These are phyloP conservation scores for Dichomitus squalens DNA, from an alignment of 1,284 basidiomycete genomes.

Conservation along the genomic window DNA sequence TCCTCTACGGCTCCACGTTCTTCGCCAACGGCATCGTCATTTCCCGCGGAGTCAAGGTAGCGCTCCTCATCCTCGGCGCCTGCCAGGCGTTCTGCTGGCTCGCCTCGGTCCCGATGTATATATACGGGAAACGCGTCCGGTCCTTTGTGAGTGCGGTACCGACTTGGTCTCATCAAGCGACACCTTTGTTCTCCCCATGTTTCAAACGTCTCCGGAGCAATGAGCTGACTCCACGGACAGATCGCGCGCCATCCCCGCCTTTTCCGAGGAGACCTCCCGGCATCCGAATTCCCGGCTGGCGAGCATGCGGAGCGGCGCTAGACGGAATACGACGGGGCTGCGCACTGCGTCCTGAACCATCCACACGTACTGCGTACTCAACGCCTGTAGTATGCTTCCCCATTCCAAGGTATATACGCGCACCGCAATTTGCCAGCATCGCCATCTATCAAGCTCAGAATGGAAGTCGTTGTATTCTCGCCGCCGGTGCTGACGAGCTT, in stretches of 20 bases:
- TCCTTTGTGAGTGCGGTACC: slow-evolving; percentile 38
- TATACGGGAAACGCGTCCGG: slow-evolving; percentile 44
- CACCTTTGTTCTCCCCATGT: neutral
- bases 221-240: neutral
- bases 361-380: too few relatives aligned
- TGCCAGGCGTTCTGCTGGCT: slow-evolving; percentile 44
- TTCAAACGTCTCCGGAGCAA: neutral
- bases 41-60: slow-evolving; percentile 37
- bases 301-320: too few relatives aligned
- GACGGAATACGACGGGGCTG: too few relatives aligned
- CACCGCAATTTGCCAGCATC: too few relatives aligned
- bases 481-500: too few relatives aligned
- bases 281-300: neutral
- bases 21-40: slow-evolving; percentile 48
- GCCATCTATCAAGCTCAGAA: too few relatives aligned
- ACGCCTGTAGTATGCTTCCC: too few relatives aligned
- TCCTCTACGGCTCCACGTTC: slow-evolving; percentile 47
- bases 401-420: too few relatives aligned
- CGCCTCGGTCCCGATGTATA: slow-evolving; percentile 43
- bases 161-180: too few relatives aligned
- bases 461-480: too few relatives aligned
- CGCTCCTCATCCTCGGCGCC: slow-evolving; percentile 40
- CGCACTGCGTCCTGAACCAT: too few relatives aligned
- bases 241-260: slow-evolving; percentile 4
- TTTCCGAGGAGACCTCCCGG: neutral